These are phyloP conservation scores for Populus deltoides DNA, from an alignment of 345 rosid species.

Conservation along the genomic window DNA sequence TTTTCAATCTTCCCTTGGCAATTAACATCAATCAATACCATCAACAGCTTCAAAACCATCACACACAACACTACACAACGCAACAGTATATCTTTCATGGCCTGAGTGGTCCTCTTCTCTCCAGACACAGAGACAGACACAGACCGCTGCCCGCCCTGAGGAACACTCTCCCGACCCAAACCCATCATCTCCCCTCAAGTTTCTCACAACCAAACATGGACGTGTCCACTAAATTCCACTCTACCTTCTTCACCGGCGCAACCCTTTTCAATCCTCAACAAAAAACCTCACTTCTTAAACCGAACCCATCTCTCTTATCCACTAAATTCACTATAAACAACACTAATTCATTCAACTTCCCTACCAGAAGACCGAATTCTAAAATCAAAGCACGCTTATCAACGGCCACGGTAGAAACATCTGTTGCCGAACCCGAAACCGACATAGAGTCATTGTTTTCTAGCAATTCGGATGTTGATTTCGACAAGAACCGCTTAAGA, in stretches of 20 bases:
- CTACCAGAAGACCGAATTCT: constrained; percentile 18
- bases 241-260: neutral
- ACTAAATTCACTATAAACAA: neutral
- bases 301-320: neutral
- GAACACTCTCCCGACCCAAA: neutral
- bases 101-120: neutral
- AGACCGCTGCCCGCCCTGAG: neutral
- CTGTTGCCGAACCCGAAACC: constrained; percentile 37
- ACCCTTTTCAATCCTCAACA: neutral
- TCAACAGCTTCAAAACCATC: neutral
- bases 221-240: neutral
- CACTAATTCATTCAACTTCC: neutral
- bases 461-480: constrained; percentile 24
- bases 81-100: neutral
- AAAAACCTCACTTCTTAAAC: neutral
- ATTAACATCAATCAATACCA: neutral
- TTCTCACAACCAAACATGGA: neutral
- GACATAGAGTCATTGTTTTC: constrained; percentile 80
- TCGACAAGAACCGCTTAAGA: constrained; percentile 34
- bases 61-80: too few relatives aligned
- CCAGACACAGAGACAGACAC: neutral
- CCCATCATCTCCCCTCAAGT: neutral
- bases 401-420: constrained; percentile 50
- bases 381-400: constrained; percentile 44
- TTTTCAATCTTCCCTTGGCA: neutral